Conservation (phyloP, 202 grass and related monocot genomes). For the Schoenoplectus tabernaemontani region DNA sequence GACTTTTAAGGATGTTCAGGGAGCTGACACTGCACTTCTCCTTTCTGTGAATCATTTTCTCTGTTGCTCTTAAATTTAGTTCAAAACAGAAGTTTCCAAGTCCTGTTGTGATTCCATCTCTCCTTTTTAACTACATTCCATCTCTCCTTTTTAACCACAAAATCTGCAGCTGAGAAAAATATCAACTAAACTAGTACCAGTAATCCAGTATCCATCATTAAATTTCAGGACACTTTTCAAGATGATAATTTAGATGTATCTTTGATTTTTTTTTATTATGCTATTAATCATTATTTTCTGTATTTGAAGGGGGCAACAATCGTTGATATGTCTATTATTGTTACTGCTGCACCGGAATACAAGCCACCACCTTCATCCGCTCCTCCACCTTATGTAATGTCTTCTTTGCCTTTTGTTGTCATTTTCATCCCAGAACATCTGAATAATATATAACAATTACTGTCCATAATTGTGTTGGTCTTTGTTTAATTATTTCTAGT, state of each 20-base stretch:
- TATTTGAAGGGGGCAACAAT: slow-evolving; percentile 72
- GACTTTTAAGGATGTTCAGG: slow-evolving; percentile 79
- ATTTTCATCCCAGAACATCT: background rate
- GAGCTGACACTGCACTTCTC: slow-evolving; percentile 90
- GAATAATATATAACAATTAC: too few species aligned
- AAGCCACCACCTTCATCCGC: slow-evolving; percentile 35
- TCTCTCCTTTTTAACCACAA: too few species aligned
- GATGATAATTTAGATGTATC: background rate
- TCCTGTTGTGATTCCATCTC: background rate
- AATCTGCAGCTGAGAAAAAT: background rate
- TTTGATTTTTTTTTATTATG: background rate
- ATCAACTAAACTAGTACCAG: background rate
- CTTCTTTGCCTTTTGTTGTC: background rate
- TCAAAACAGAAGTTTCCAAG: background rate
- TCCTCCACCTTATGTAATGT: slow-evolving; percentile 10
- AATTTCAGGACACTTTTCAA: background rate
- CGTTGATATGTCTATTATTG: slow-evolving; percentile 90
- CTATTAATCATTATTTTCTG: slow-evolving; percentile 11
- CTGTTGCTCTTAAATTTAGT: background rate
- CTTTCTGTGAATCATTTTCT: slow-evolving; percentile 58
- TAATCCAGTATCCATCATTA: background rate
- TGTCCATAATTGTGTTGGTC: too few species aligned
- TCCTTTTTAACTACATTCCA: too few species aligned
- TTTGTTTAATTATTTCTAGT: background rate
- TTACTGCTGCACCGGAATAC: slow-evolving; percentile 74